Evolutionary conservation across 306 rosid species (phyloP).

Genomic region (Quercus mongolica): DNA sequence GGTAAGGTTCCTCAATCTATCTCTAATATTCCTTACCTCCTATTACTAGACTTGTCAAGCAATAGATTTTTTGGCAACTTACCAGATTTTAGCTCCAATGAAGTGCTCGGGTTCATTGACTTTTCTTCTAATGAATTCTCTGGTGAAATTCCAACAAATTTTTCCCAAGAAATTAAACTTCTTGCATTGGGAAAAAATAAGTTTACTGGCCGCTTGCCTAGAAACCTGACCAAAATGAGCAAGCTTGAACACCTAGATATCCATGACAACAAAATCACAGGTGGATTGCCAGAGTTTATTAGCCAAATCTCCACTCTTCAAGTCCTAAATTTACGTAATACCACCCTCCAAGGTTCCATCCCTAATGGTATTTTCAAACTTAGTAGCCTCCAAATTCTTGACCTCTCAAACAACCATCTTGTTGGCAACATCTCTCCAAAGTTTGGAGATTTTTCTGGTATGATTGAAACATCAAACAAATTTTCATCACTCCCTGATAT

Average conservation of each 20-base stretch:
- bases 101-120: conserved; percentile 8
- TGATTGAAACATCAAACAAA: conserved; percentile 13
- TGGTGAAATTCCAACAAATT: conserved; percentile 21
- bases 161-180: conserved; percentile 9
- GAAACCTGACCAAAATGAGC: conserved; percentile 13
- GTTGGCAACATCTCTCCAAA: neutral
- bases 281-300: no score
- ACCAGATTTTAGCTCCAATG: conserved; percentile 12
- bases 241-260: conserved; percentile 23
- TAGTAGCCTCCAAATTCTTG: conserved; percentile 17
- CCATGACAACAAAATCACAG: conserved; percentile 16
- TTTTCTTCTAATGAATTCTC: conserved; percentile 27
- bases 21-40: conserved; percentile 11
- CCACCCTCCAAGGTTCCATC: no score
- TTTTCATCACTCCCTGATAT: neutral
- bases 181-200: neutral
- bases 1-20: conserved; percentile 23
- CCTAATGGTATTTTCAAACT: neutral
- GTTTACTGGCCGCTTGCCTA: conserved; percentile 18
- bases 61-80: conserved; percentile 24
- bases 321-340: no score
- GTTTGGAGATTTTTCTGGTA: conserved; percentile 10
- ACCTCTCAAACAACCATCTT: conserved; percentile 22
- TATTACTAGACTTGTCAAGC: conserved; percentile 20
- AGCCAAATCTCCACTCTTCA: conserved; percentile 1